Conservation (phyloP, 495 filamentous ascomycete genomes). For the Aspergillus cristatus region DNA sequence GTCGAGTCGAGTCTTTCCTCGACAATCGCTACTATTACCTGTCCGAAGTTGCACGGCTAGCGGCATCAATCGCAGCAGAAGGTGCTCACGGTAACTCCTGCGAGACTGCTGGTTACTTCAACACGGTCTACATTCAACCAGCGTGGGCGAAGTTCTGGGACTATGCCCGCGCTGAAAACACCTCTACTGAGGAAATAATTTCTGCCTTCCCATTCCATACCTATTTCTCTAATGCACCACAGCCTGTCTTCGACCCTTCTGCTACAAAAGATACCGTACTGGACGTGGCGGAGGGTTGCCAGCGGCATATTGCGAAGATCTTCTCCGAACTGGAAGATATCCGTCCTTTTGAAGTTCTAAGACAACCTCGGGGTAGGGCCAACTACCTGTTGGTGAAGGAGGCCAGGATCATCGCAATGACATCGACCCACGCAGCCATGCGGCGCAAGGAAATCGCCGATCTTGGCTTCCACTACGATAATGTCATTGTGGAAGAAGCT, state of each 20-base stretch:
- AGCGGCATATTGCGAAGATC: conserved; percentile 82
- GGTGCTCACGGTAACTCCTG: conserved; percentile 91
- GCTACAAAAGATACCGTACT: conserved; percentile 57
- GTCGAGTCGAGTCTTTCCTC: conserved; percentile 90
- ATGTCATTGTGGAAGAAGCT: conserved; percentile 97
- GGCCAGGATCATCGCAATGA: conserved; percentile 96
- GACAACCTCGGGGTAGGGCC: conserved; percentile 77
- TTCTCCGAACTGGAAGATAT: conserved; percentile 92
- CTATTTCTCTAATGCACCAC: conserved; percentile 83
- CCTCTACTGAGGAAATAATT: conserved; percentile 51
- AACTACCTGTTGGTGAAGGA: conserved; percentile 95
- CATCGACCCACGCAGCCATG: conserved; percentile 97
- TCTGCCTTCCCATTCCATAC: conserved; percentile 79
- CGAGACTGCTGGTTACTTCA: conserved; percentile 95
- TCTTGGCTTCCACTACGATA: conserved; percentile 94
- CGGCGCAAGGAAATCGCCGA: conserved; percentile 81
- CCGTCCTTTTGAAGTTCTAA: conserved; percentile 87
- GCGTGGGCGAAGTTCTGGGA: conserved; percentile 84
- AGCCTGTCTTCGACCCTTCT: conserved; percentile 65
- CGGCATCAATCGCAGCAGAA: conserved; percentile 70
- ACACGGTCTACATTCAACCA: conserved; percentile 79
- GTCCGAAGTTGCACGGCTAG: conserved; percentile 77
- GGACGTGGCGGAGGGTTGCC: conserved; percentile 77
- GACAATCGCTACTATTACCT: conserved; percentile 76
- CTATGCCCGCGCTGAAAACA: conserved; percentile 38